These are phyloP conservation scores for Hemisphaericaspora subhashii DNA, from an alignment of 1,139 yeast genomes.

Conservation along the genomic window DNA sequence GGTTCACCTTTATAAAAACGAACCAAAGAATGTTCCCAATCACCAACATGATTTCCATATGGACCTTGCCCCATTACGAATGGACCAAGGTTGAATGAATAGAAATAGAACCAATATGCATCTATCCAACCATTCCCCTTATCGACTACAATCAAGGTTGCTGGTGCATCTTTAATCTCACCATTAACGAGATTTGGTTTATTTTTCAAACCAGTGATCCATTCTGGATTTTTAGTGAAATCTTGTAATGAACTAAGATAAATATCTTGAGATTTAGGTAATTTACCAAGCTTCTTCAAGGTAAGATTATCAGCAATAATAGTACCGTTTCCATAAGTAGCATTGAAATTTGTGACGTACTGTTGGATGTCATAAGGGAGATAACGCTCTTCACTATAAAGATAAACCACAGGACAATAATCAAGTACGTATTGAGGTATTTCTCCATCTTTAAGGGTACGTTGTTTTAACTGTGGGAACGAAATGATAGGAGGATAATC, in stretches of 20 bases:
- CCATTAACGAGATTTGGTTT: conserved; percentile 75
- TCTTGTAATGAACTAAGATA: conserved; percentile 69
- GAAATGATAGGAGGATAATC: conserved; percentile 40
- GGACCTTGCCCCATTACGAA: conserved; percentile 98
- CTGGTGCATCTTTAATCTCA: conserved; percentile 72
- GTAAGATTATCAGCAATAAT: conserved; percentile 34
- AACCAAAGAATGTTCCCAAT: conserved; percentile 95
- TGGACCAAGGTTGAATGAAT: conserved; percentile 92
- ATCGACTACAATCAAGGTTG: conserved; percentile 78
- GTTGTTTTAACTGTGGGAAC: conserved; percentile 29
- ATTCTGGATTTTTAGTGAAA: conserved; percentile 73
- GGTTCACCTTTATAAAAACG: conserved; percentile 83
- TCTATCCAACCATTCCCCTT: conserved; percentile 93
- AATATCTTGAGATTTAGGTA: conserved; percentile 28
- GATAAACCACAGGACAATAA: conserved; percentile 77
- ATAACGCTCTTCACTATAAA: conserved; percentile 86
- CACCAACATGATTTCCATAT: conserved; percentile 95
- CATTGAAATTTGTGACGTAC: conserved; percentile 64
- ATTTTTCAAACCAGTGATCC: conserved; percentile 77
- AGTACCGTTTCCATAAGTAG: conserved; percentile 49
- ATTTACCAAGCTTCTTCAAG: conserved; percentile 38
- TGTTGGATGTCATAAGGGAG: conserved; percentile 79
- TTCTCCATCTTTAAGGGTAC: conserved; percentile 49
- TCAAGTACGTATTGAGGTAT: conserved; percentile 76
- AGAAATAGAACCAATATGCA: conserved; percentile 95